Base-by-base conservation (phyloP, 2,329 filamentous ascomycete genomes). In the Aspergillus sp. region DNA sequence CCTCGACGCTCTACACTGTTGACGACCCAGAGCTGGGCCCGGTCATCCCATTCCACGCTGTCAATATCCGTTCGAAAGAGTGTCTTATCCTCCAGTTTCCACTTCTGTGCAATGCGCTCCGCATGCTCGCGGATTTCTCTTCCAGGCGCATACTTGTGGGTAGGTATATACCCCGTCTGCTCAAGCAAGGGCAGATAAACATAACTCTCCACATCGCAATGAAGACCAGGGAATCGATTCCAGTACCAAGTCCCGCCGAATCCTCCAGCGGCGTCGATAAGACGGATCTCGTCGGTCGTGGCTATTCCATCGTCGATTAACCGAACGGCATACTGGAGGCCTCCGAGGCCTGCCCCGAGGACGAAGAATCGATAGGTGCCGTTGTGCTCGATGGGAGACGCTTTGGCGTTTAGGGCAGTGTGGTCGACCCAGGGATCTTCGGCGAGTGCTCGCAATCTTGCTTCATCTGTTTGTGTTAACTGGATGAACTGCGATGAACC, bases 181-280 rank as follows among this genome's bases (percentile, higher is more conserved):
- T 56, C 64, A 21, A 55, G 58, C 31, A 47, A 48, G 5, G 62
- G 62, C 44, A 64, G 31, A 33, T 64, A 62, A 15, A 53, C 43
- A 24, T 82, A 85, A 54, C 77, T 78, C 70, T 88, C 85, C 1
- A 84, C 71, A 63, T 88, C 85, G 66, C 84, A 87, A 65, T 70
- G 72, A 3, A 79, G 60, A 2, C 80, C 79, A 4, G 79, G 79
- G 57, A 81, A 82, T 4, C 76, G 69, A 52, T 82, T 80, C 75
- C 76, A 80, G 59, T 79, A 81, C 70, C 79, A 82, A 0, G 65
- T 67, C 0, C 66, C 66, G 2, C 64, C 64, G 6, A 66, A 62
- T 1, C 59, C 61, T 2, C 23, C 37, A 2, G 53, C 53, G 1
- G 37, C 15, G 17, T 56, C 53, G 3, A 44, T 19, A 3, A 56